phyloP scores from a whole-genome alignment of 352 stramenopile species.

The Phytophthora constricta region DNA sequence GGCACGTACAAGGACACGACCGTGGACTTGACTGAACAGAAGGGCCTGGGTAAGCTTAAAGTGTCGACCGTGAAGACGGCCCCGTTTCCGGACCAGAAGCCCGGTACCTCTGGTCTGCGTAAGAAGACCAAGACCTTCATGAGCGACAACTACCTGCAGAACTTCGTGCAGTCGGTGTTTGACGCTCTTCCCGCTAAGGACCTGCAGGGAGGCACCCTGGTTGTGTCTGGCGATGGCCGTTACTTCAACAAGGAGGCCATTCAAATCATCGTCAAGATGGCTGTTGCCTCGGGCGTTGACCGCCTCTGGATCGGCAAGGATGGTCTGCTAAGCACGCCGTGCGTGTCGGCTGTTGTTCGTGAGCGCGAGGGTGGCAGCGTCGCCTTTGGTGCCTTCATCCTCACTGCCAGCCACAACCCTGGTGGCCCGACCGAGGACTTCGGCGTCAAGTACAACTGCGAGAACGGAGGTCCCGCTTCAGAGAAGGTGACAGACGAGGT shows the following conservation, averaged over 20 bases:
- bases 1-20: slow-evolving; percentile 95
- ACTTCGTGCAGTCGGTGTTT: slow-evolving; percentile 98
- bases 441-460: slow-evolving; percentile 99
- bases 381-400: slow-evolving; percentile 96
- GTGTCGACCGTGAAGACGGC: slow-evolving; percentile 82
- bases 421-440: slow-evolving; percentile 98
- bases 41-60: slow-evolving; percentile 93
- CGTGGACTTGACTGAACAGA: slow-evolving; percentile 94
- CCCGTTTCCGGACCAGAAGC: slow-evolving; percentile 96
- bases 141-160: slow-evolving; percentile 98
- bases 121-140: slow-evolving; percentile 99
- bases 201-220: slow-evolving; percentile 94
- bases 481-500: slow-evolving; percentile 98
- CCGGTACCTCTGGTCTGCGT: slow-evolving; percentile 97
- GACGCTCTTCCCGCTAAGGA: slow-evolving; percentile 95
- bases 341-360: slow-evolving; percentile 97
- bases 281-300: slow-evolving; percentile 95
- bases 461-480: slow-evolving; percentile 97
- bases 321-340: slow-evolving; percentile 97
- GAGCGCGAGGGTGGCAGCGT: slow-evolving; percentile 93
- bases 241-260: slow-evolving; percentile 95
- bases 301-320: slow-evolving; percentile 96
- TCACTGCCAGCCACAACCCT: slow-evolving; percentile 99
- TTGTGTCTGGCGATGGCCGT: slow-evolving; percentile 96
- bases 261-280: slow-evolving; percentile 97